Conservation (phyloP, 169 alveolate species). For the Toxoplasma gondii region DNA sequence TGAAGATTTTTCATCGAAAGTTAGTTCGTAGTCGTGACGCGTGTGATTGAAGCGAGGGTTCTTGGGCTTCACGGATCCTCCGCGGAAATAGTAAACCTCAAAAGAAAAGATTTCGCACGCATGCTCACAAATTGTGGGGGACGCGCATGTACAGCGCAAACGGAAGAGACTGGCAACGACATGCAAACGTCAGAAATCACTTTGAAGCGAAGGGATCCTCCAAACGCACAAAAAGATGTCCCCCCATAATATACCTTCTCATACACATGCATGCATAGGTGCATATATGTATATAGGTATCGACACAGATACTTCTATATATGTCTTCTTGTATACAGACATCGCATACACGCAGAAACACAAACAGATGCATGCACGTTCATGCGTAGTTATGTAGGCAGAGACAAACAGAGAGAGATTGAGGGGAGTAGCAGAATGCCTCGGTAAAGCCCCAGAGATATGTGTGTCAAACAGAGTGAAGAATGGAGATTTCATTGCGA, state of each 20-base stretch:
- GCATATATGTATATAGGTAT: background rate
- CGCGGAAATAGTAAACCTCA: constrained; percentile 8
- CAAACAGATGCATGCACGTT: background rate
- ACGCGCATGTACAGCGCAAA: too few relatives aligned
- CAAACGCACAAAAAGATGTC: background rate
- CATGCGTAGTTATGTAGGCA: background rate
- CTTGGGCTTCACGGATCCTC: constrained; percentile 31
- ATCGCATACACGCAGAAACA: background rate
- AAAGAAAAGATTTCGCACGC: background rate
- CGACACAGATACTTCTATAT: background rate
- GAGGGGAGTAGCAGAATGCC: background rate
- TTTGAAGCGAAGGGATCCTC: background rate
- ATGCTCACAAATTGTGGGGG: too few relatives aligned
- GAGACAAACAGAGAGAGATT: too few relatives aligned
- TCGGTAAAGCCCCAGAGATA: too few relatives aligned
- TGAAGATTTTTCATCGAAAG: background rate
- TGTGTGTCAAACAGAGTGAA: background rate
- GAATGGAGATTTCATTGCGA: background rate
- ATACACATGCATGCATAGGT: background rate
- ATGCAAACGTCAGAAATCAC: too few relatives aligned
- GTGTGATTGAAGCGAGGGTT: constrained; percentile 6
- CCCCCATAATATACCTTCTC: background rate
- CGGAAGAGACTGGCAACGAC: too few relatives aligned
- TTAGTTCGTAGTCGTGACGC: constrained; percentile 6
- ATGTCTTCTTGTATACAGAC: background rate